Evolutionary conservation across 805 yeast genomes (phyloP), one percentile per base, ranked within the genome.

Genomic region (Diddensiella caesifluorescens): DNA sequence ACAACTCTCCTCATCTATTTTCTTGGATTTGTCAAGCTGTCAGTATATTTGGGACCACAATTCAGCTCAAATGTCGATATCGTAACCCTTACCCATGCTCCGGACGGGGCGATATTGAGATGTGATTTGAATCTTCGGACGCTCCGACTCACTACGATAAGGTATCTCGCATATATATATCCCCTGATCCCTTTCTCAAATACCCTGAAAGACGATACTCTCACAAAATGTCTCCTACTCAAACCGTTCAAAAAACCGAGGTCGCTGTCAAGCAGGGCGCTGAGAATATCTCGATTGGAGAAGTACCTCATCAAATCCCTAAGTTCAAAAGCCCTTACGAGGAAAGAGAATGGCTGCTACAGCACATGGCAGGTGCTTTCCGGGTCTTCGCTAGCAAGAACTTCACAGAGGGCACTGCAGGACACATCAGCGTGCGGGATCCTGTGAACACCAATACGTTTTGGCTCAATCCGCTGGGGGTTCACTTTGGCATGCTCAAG

Each of bases 401-500:
- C 13, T 85, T 65, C 61, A 69, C 79, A 13, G 87, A 83, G 59
- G 95, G 95, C 12, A 61, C 77, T 16, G 87, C 95, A 0, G 95
- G 95, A 18, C 95, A 86, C 59, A 85, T 86, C 44, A 81, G 92
- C 5, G 73, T 86, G 9, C 73, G 92, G 52, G 95, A 86, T 56
- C 95, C 95, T 2, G 77, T 83, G 33, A 77, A 80, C 49, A 82
- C 82, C n/a, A 60, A 69, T 35, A 83, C 90, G 2, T 86, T 86
- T 60, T 86, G 95, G 95, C 83, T 86, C 59, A 86, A 86, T 63
- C 95, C 95, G 3, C 66, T 86, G 49, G 90, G 83, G n/a, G 73
- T 70, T 50, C 95, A 86, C 61, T 86, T 83, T 60, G 70, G 74
- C 16, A 56, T 74, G 33, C 63, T 80, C 56, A 74, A 67, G 50